A percentile compares a stretch with the other conserved stretches of the same genome.
Evolutionary conservation across 768 basidiomycete genomes (phyloP).

Genomic region (Sporobolomyces phaffii): DNA sequence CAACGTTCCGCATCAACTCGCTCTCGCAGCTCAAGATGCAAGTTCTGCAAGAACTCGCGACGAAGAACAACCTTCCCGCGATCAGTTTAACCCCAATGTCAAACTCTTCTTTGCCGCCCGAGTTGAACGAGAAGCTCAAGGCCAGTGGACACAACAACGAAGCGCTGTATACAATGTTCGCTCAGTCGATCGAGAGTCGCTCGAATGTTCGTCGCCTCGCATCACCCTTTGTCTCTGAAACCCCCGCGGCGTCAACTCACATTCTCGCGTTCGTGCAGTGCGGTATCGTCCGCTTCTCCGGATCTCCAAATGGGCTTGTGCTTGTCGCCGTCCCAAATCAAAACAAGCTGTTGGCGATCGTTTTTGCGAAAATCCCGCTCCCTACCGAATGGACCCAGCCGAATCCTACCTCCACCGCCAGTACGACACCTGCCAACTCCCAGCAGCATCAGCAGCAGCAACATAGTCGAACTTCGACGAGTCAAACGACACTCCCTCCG

Average conservation of each 20-base stretch:
- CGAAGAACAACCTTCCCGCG: constrained; percentile 32
- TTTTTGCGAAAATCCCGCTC: constrained; percentile 33
- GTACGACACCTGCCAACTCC: too few species aligned
- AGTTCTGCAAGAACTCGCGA: constrained; percentile 28
- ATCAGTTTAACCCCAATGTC: constrained; percentile 22
- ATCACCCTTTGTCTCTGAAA: not conserved
- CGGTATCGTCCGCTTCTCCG: constrained; percentile 31
- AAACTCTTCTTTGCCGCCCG: constrained; percentile 15
- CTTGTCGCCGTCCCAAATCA: constrained; percentile 25
- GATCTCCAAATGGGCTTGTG: constrained; percentile 23
- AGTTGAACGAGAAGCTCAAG: constrained; percentile 18
- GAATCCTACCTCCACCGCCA: not conserved
- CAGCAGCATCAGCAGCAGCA: not conserved
- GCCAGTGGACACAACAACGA: constrained; percentile 27
- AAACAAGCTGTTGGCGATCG: constrained; percentile 24
- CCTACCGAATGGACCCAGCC: constrained; percentile 22
- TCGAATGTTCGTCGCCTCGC: constrained; percentile 12
- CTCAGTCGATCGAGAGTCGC: constrained; percentile 24
- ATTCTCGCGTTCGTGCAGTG: not conserved
- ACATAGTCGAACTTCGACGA: not conserved
- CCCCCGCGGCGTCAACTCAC: not conserved
- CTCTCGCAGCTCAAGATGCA: constrained; percentile 25
- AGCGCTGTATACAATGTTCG: constrained; percentile 28
- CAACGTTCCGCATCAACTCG: constrained; percentile 12
- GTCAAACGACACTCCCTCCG: not conserved